Evolutionary conservation across 2,329 filamentous ascomycete species (phyloP).

Genomic region (Thelonectria blattea): DNA sequence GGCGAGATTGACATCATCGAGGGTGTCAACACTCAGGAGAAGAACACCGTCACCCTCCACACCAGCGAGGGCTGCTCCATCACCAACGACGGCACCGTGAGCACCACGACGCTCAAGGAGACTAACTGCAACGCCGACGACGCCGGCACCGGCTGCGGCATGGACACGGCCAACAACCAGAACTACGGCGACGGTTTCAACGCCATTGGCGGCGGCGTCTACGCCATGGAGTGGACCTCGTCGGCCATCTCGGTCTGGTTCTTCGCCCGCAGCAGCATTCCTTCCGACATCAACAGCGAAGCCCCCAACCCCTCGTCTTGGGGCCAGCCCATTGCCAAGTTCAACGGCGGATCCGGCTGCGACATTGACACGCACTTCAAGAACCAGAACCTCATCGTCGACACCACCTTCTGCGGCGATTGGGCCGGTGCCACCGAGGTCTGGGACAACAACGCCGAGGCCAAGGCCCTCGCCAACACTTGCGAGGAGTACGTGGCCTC

Average conservation of each 20-base stretch:
- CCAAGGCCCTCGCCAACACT: constrained; percentile 63
- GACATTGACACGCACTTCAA: constrained; percentile 74
- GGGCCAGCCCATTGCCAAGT: constrained; percentile 71
- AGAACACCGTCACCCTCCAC: constrained; percentile 71
- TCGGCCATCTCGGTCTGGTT: constrained; percentile 79
- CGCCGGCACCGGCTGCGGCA: constrained; percentile 65
- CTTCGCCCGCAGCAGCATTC: constrained; percentile 73
- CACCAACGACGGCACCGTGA: constrained; percentile 51
- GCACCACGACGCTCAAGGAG: constrained; percentile 52
- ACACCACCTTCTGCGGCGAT: constrained; percentile 85
- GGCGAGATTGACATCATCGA: constrained; percentile 86
- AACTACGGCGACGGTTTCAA: constrained; percentile 77
- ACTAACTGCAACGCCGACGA: constrained; percentile 63
- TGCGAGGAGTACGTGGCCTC: constrained; percentile 76
- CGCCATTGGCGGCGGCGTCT: constrained; percentile 70
- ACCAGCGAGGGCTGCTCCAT: constrained; percentile 67
- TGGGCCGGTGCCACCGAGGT: constrained; percentile 73
- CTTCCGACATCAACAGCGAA: constrained; percentile 64
- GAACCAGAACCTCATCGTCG: constrained; percentile 77
- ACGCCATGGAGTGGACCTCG: constrained; percentile 78
- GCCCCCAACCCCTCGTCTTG: constrained; percentile 71
- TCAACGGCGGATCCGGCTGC: constrained; percentile 70
- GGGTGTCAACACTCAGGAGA: constrained; percentile 69
- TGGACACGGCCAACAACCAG: constrained; percentile 55
- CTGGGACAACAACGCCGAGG: constrained; percentile 65